Conservation (phyloP, 495 filamentous ascomycete genomes). For the Tuber brumale region DNA sequence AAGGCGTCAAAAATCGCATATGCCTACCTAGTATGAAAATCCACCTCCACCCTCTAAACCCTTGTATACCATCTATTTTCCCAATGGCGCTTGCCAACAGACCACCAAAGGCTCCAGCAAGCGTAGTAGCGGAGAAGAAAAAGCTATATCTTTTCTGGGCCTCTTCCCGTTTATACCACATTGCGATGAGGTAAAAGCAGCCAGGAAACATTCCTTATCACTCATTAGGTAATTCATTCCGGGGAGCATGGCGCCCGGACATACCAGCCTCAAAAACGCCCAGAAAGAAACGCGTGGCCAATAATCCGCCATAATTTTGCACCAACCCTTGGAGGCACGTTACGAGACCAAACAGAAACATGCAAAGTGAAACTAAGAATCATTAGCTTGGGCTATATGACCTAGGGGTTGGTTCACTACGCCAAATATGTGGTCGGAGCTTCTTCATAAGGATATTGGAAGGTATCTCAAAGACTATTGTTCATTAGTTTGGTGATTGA, state of each 20-base stretch:
- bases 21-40: constrained; percentile 51
- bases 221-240: constrained; percentile 15
- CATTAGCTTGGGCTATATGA: neutral
- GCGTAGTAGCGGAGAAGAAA: constrained; percentile 76
- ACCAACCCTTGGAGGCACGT: constrained; percentile 75
- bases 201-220: constrained; percentile 43
- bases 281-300: constrained; percentile 79
- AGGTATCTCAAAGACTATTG: constrained; percentile 56
- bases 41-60: constrained; percentile 84
- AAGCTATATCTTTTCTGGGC: constrained; percentile 83
- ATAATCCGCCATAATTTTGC: constrained; percentile 66
- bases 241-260: constrained; percentile 49
- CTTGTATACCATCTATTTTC: constrained; percentile 64
- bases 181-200: constrained; percentile 66
- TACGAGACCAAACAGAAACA: constrained; percentile 74
- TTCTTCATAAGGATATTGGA: constrained; percentile 81
- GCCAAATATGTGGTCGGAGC: constrained; percentile 74
- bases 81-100: constrained; percentile 79
- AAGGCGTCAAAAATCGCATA: neutral
- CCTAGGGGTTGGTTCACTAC: constrained; percentile 37
- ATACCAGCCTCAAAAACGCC: constrained; percentile 84
- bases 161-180: constrained; percentile 85
- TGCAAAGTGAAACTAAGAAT: constrained; percentile 51
- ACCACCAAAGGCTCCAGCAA: constrained; percentile 83
- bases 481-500: constrained; percentile 4